A percentile compares a stretch with the other conserved stretches of the same genome.
phyloP scores from a whole-genome alignment of 140 eudicot species.

The Bidens hawaiensis region DNA sequence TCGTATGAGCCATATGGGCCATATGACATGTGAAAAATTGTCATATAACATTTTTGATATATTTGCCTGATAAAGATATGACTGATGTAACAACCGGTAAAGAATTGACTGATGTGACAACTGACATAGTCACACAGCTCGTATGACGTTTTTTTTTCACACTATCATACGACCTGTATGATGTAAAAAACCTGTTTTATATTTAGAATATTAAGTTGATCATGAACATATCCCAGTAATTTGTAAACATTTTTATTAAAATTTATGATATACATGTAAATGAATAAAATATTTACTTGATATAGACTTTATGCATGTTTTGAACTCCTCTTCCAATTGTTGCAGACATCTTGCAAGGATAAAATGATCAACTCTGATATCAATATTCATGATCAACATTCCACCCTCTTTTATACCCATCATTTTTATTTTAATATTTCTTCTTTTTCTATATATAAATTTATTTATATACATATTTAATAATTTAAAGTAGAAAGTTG shows the following conservation, averaged over 20 bases:
- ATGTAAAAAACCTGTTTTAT: not conserved
- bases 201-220: not conserved
- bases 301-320: slow-evolving; percentile 48
- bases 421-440: slow-evolving; percentile 3
- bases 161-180: no score
- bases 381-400: slow-evolving; percentile 3
- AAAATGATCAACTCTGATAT: slow-evolving; percentile 1
- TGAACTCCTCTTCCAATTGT: slow-evolving; percentile 78
- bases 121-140: no score
- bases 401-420: slow-evolving; percentile 34
- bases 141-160: no score
- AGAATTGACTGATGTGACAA: no score
- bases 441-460: not conserved
- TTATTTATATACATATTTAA: not conserved
- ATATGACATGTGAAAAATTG: no score
- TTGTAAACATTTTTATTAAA: no score
- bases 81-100: no score
- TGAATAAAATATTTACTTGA: slow-evolving; percentile 55
- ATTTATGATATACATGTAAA: not conserved
- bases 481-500: not conserved
- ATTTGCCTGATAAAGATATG: no score
- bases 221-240: not conserved
- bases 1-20: no score
- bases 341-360: slow-evolving; percentile 50
- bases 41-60: no score